phyloP scores from a whole-genome alignment of 495 filamentous ascomycete species.

The Alectoria sarmentosa region DNA sequence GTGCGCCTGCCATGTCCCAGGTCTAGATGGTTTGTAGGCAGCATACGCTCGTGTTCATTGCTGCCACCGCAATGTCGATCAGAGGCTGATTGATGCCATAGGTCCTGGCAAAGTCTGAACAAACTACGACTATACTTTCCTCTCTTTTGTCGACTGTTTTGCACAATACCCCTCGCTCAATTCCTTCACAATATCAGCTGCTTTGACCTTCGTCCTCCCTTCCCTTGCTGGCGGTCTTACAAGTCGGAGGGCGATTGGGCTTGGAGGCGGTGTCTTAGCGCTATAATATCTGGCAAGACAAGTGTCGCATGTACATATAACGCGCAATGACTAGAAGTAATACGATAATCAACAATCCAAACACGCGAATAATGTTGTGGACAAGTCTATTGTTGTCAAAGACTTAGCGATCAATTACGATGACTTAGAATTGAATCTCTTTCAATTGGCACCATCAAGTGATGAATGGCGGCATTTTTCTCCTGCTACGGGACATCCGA shows the following conservation, averaged over 20 bases:
- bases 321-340: neutral
- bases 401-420: neutral
- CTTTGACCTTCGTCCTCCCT: neutral
- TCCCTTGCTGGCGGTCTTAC: neutral
- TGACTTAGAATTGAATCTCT: neutral
- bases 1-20: conserved; percentile 56
- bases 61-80: conserved; percentile 14
- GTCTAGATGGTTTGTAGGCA: conserved; percentile 42
- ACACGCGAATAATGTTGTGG: neutral
- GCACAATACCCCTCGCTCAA: neutral
- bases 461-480: neutral
- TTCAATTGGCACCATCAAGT: neutral
- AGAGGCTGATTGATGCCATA: neutral
- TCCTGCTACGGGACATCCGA: neutral
- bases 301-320: neutral
- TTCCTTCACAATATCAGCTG: neutral
- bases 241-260: neutral
- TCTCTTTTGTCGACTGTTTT: neutral
- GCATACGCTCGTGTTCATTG: conserved; percentile 13
- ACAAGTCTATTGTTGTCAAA: too few species aligned
- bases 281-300: neutral
- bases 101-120: conserved; percentile 24
- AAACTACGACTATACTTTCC: neutral
- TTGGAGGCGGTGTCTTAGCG: neutral
- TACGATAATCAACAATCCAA: neutral